Conservation (phyloP, 768 basidiomycete species). For the Podaxis sp. region DNA sequence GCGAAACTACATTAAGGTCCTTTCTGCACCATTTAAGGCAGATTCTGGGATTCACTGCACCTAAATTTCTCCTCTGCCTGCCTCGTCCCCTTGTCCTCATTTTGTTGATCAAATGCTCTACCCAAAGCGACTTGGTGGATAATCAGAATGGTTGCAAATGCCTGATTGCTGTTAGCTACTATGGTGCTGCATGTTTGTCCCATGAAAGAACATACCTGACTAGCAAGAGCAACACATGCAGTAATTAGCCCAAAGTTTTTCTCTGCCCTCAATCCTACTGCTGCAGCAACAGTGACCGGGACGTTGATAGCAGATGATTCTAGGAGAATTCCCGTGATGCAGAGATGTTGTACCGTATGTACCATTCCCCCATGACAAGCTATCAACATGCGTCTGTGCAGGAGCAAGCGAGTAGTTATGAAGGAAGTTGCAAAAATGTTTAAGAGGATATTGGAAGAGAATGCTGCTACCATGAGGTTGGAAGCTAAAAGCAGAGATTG, state of each 20-base stretch:
- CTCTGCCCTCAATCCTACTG: not conserved
- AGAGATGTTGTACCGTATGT: not conserved
- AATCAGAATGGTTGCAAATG: not conserved
- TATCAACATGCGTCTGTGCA: not conserved
- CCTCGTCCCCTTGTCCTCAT: not conserved
- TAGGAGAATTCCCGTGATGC: not conserved
- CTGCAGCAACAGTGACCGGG: not conserved
- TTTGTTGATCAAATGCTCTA: not conserved
- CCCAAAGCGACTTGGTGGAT: constrained; percentile 4
- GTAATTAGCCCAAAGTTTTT: not conserved
- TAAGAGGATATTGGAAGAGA: not conserved
- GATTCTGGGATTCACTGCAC: not conserved
- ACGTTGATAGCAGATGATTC: constrained; percentile 1
- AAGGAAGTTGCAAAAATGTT: not conserved
- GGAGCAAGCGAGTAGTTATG: not conserved
- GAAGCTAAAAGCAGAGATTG: not conserved
- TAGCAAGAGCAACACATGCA: not conserved
- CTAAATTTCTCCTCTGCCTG: not conserved
- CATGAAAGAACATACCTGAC: not conserved
- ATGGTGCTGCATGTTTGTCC: not conserved
- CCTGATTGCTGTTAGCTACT: not conserved
- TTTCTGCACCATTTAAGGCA: not conserved
- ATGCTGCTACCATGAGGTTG: not conserved
- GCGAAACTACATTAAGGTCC: no score
- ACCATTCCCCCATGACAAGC: not conserved